Base-by-base conservation (phyloP, 1,139 yeast species). In the Zhuliangozyma parablackwelliae region DNA sequence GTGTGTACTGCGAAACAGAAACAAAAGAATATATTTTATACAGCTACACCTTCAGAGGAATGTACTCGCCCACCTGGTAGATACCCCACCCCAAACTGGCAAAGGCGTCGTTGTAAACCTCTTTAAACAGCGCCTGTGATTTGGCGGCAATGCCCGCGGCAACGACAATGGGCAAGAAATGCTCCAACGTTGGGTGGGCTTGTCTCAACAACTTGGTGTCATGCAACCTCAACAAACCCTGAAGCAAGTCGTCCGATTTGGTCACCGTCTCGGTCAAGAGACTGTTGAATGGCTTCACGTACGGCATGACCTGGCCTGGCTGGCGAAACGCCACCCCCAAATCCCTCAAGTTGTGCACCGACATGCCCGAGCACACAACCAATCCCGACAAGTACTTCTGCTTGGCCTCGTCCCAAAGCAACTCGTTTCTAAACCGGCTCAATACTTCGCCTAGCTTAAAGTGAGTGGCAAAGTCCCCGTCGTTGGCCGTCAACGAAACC, bases 181-280 rank as follows among this genome's bases (percentile, higher is more conserved):
- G 95, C 45, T 85, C 94, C 33, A 78, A 62, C 0, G 88, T 76
- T 6, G 94, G 94, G 56, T 85, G 94, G 0, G 92, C 82, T 26
- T 56, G 51, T 32, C 56, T 55, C 35, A 80, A 63, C 24, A 82
- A 56, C 10, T 54, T 49, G 4, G 44, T 48, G 41, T 63, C 31
- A 9, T 33, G 33, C 31, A 35, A 53, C 26, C 48, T 42, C 21
- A 49, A 37, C 11, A 45, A 43, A 3, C 42, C 37, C 23, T 41
- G 37, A 29, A 53, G 50, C 27, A 42, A 35, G 10, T 43, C 36
- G 24, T 21, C 28, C 3, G 37, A 26, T 11, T 28, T 12, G 21
- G 39, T 40, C 10, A 79, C 48, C 8, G 68, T 63, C 1, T 54
- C 47, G 2, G 63, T 61, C 11, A 82, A 51, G n/a, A 69, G 42